Evolutionary conservation across 495 filamentous ascomycete genomes (phyloP), one percentile per base, ranked within the genome.

Genomic region (Parathielavia appendiculata): DNA sequence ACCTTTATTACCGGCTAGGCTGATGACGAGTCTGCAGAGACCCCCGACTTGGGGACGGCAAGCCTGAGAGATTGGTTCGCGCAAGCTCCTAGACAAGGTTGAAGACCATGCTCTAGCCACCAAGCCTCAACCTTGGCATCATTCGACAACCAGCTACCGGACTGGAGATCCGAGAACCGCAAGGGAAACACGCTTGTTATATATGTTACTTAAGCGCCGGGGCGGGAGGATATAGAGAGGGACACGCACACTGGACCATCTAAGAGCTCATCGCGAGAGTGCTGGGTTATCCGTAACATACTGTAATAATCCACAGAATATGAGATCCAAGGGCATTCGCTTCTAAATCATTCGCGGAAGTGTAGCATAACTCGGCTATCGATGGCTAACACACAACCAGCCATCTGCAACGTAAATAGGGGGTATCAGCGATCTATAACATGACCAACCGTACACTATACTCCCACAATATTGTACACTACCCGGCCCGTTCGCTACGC

Each of bases 371-470:
- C 6, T 3, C 6, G 6, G 6, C 6, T 6, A 30, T 6, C 20
- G 22, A 46, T 3, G 22, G 23, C 22, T 0, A 6, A 1, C 20
- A 11, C 32, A 38, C 11, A 35, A 35, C 30, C 8, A 20, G 13
- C 16, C 6, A 1, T 51, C 1, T 35, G 35, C 17, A 9, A 7
- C 6, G n/a, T 14, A 22, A 16, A n/a, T 4, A 16, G 10, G 56
- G n/a, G 47, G 55, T 59, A 64, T 67, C 62, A 58, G 41, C 30
- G 49, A 36, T 47, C 50, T 51, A 48, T 51, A 57, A n/a, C 54
- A 35, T 35, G 53, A 50, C 12, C 23, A 50, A 32, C 53, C 40
- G 48, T 63, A 63, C 60, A 58, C 23, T 11, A 23, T 52, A 47
- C 32, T 17, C 12, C 10, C 52, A 57, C 59, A 40, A 45, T 26